Evolutionary conservation across 1,284 basidiomycete species (phyloP), one percentile per base, ranked within the genome.

Genomic region (Tilletia indica): DNA sequence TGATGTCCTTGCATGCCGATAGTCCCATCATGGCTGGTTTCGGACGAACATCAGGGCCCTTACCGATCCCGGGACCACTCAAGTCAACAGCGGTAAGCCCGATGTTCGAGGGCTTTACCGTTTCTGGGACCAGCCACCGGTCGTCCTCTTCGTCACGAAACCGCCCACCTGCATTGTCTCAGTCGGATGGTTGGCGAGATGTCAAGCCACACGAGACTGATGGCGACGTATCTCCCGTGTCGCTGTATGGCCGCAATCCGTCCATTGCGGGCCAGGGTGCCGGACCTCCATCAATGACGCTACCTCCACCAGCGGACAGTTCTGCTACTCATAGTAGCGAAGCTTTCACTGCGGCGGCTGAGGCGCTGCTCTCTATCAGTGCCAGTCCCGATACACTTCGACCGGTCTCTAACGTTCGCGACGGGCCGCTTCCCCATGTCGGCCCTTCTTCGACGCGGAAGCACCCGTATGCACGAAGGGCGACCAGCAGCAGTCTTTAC

Each of bases 361-460:
- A 64, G 21, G 61, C 61, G 19, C n/a, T 64, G n/a, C 61, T 64
- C 12, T 64, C 61, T 6, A 64, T 64, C 61, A 64, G 61, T 21
- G 61, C n/a, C 8, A 64, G 61, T 39, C 61, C 61, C 6, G 51
- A 54, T 19, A n/a, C 51, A n/a, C 51, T 54, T 54, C 51, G 51
- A 54, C 51, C 51, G 1, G 51, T 54, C 12, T 54, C 51, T 25
- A 9, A 54, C 21, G 51, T 54, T 3, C 51, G 51, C 51, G 51
- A 54, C 3, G 51, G 6, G 51, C 51, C 51, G 19, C 51, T 54
- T n/a, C 51, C 51, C n/a, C 51, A 54, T 14, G 14, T 3, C 42
- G 6, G 9, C 42, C 14, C 42, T 14, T 45, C 42, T 1, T 45
- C 42, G 14, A 14, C 42, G 6, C 42, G 42, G 42, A 45, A 45